Percentiles rank a stretch among this genome's conserved stretches.
These are phyloP conservation scores for Rickenella mellea DNA, from an alignment of 768 basidiomycete genomes.

Conservation along the genomic window DNA sequence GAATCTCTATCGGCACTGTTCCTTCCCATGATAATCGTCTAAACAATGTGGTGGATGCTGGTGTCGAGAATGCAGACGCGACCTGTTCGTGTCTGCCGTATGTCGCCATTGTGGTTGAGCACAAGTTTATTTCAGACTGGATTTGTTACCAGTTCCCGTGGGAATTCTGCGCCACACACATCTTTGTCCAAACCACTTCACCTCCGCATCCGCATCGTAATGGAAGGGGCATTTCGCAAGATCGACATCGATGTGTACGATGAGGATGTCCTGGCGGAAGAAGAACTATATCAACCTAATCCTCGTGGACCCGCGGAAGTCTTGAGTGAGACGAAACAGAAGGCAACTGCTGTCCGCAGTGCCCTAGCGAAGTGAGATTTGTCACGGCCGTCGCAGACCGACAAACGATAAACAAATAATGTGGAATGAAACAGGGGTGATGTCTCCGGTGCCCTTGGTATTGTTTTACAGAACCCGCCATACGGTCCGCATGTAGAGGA, in stretches of 20 bases:
- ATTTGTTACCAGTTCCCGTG: too few relatives aligned
- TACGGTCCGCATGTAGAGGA: conserved; percentile 83
- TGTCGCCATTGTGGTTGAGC: conserved; percentile 32
- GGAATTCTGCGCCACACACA: too few relatives aligned
- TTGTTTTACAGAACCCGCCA: conserved; percentile 72
- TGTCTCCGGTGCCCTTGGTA: conserved; percentile 57
- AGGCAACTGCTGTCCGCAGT: conserved; percentile 61
- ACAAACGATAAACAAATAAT: neutral
- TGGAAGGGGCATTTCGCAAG: conserved; percentile 69
- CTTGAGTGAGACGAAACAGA: conserved; percentile 67
- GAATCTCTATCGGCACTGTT: conserved; percentile 81
- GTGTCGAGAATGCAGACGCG: conserved; percentile 37
- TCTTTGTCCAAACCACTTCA: too few relatives aligned
- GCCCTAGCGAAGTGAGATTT: conserved; percentile 58
- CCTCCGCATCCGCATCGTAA: too few relatives aligned
- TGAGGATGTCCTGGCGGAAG: conserved; percentile 79
- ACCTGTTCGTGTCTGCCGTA: conserved; percentile 41
- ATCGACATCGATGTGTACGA: conserved; percentile 92
- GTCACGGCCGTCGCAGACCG: neutral
- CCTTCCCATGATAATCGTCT: conserved; percentile 87
- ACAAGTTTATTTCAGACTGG: too few relatives aligned
- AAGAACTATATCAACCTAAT: conserved; percentile 82
- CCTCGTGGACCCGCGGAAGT: conserved; percentile 69
- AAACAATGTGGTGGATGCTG: conserved; percentile 72
- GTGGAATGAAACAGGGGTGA: conserved; percentile 49